Conservation (phyloP, 2,329 filamentous ascomycete species). For the Beauveria bassiana region DNA sequence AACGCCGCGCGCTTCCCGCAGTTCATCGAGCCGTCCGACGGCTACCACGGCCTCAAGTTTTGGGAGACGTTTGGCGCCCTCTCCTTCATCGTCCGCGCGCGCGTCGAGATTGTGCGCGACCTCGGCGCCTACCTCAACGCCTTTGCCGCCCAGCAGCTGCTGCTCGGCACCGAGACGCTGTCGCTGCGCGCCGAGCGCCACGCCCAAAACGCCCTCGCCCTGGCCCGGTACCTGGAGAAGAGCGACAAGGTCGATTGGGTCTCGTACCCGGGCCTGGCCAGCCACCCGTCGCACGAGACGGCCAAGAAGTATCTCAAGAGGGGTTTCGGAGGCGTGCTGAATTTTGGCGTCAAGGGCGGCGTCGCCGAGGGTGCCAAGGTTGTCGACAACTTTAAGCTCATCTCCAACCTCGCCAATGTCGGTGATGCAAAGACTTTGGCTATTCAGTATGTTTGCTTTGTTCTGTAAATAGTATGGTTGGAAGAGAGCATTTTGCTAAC, state of each 20-base stretch:
- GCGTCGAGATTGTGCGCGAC: conserved; percentile 86
- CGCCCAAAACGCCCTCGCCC: conserved; percentile 69
- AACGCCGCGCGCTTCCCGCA: conserved; percentile 81
- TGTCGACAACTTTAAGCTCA: conserved; percentile 89
- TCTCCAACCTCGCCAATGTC: conserved; percentile 93
- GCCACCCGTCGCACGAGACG: conserved; percentile 67
- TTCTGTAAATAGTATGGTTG: too few species aligned
- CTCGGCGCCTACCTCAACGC: conserved; percentile 77
- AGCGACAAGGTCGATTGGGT: conserved; percentile 87
- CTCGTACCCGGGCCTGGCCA: conserved; percentile 81
- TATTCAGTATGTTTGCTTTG: conserved; percentile 52
- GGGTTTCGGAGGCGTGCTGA: conserved; percentile 85
- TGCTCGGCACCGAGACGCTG: conserved; percentile 84
- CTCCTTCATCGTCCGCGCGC: conserved; percentile 75
- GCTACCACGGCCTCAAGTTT: conserved; percentile 91
- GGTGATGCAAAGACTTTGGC: conserved; percentile 92
- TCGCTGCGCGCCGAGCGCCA: conserved; percentile 81
- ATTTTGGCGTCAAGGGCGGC: conserved; percentile 88
- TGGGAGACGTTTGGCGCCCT: conserved; percentile 83
- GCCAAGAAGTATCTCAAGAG: conserved; percentile 82
- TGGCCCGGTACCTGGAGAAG: conserved; percentile 77
- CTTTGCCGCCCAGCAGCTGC: conserved; percentile 85
- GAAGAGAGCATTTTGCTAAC: neutral
- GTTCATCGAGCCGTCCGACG: conserved; percentile 79
- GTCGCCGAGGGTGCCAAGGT: conserved; percentile 76